phyloP scores from a whole-genome alignment of 148 eudicot species.

The Hydrangea macrophylla region DNA sequence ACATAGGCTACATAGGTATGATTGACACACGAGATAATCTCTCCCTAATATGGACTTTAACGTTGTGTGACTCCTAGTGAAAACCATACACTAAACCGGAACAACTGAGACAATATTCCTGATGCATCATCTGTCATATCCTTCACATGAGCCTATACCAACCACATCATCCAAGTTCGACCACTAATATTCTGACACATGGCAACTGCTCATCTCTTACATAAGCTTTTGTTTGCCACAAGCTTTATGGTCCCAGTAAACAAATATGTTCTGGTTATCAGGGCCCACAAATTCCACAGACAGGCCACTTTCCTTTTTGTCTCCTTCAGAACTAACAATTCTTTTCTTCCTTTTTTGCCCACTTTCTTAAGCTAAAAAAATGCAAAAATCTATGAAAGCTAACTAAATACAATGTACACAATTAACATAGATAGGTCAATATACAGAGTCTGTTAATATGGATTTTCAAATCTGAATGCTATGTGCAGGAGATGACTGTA shows the following conservation, averaged over 20 bases:
- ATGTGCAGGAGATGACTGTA: slow-evolving; percentile 87
- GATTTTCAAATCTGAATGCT: slow-evolving; percentile 10
- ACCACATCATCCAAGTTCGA: slow-evolving; percentile 3
- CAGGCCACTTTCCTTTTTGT: slow-evolving; percentile 10
- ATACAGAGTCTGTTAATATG: not conserved
- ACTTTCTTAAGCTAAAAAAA: not conserved
- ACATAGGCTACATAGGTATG: too few relatives aligned
- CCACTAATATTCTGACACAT: slow-evolving; percentile 9
- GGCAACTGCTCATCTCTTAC: slow-evolving; percentile 17
- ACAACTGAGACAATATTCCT: not conserved
- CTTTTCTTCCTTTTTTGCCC: not conserved
- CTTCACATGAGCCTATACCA: not conserved
- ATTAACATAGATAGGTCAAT: not conserved
- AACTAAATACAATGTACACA: not conserved
- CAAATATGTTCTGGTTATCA: too few relatives aligned
- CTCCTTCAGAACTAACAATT: not conserved
- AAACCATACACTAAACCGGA: too few relatives aligned
- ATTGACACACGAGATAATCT: too few relatives aligned
- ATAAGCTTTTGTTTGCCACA: slow-evolving; percentile 5
- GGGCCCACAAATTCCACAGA: slow-evolving; percentile 9
- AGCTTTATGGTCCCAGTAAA: not conserved
- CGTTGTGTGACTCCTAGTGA: too few relatives aligned
- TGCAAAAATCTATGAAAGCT: not conserved
- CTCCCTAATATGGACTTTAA: too few relatives aligned
- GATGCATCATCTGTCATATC: slow-evolving; percentile 10